A percentile compares a stretch with the other conserved stretches of the same genome.
Conservation (phyloP, 495 filamentous ascomycete species). For the Aspergillus carlsbadensis region DNA sequence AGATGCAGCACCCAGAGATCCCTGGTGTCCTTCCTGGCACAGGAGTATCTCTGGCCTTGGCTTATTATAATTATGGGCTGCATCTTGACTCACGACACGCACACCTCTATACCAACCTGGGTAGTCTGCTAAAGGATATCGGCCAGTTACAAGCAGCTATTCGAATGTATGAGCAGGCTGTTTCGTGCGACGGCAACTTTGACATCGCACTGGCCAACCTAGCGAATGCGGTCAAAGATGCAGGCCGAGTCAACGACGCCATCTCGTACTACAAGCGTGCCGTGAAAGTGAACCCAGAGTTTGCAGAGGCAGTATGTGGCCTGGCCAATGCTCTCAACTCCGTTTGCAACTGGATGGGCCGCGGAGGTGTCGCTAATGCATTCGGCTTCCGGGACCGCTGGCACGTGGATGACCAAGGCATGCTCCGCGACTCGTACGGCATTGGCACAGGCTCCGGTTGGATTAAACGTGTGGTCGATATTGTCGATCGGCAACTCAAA, state of each 20-base stretch:
- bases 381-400: conserved; percentile 79
- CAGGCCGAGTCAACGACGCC: conserved; percentile 87
- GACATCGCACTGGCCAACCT: conserved; percentile 97
- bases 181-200: conserved; percentile 85
- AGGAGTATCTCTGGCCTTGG: conserved; percentile 82
- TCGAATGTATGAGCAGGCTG: conserved; percentile 95
- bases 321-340: conserved; percentile 95
- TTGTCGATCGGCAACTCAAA: conserved; percentile 84
- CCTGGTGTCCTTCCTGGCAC: conserved; percentile 83
- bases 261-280: conserved; percentile 90
- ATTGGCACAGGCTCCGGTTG: conserved; percentile 68
- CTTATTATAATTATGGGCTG: conserved; percentile 91
- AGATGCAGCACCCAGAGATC: conserved; percentile 52
- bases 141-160: conserved; percentile 90
- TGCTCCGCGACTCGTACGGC: conserved; percentile 71
- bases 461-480: conserved; percentile 93
- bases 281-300: conserved; percentile 87
- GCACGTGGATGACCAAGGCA: conserved; percentile 88
- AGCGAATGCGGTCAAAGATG: conserved; percentile 97
- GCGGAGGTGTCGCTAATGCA: conserved; percentile 77
- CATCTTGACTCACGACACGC: conserved; percentile 86
- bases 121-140: conserved; percentile 94
- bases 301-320: conserved; percentile 96
- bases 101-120: conserved; percentile 97
- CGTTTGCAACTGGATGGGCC: conserved; percentile 91